These are phyloP conservation scores for Ophiostoma tasmaniense DNA, from an alignment of 2,329 filamentous ascomycete genomes.

Conservation along the genomic window DNA sequence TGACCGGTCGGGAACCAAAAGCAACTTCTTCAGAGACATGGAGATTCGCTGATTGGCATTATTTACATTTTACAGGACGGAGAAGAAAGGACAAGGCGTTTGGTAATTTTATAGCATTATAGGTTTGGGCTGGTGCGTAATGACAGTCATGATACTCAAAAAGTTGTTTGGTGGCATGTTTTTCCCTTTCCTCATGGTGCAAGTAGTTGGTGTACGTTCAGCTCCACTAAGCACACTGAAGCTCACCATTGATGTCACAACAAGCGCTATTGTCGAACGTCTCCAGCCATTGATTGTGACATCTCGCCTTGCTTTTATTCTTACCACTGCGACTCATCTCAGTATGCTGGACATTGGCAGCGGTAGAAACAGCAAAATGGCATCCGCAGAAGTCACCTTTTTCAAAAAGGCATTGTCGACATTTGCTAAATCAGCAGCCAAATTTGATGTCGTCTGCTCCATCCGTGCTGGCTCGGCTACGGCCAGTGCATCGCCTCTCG, in stretches of 20 bases:
- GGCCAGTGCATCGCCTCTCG: conserved; percentile 20
- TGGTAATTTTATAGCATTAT: neutral
- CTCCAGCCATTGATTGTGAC: neutral
- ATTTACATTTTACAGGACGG: neutral
- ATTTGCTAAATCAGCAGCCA: conserved; percentile 36
- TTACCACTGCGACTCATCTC: neutral
- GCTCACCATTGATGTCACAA: neutral
- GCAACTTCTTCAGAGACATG: conserved; percentile 35
- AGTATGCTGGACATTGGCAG: neutral
- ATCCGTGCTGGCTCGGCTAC: conserved; percentile 24
- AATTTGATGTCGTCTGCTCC: conserved; percentile 37
- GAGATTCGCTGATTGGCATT: conserved; percentile 30
- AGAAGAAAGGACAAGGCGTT: neutral
- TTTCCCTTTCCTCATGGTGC: neutral
- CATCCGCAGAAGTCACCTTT: conserved; percentile 26
- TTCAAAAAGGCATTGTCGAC: conserved; percentile 37
- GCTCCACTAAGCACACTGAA: neutral
- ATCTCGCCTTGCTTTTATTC: neutral
- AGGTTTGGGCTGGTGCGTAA: neutral
- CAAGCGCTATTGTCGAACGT: neutral
- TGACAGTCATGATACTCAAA: neutral
- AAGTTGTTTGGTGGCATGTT: neutral
- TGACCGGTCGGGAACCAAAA: conserved; percentile 26
- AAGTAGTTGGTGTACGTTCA: neutral
- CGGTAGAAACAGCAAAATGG: neutral